phyloP scores from a whole-genome alignment of 169 alveolate genomes.

The Plasmodium inui region DNA sequence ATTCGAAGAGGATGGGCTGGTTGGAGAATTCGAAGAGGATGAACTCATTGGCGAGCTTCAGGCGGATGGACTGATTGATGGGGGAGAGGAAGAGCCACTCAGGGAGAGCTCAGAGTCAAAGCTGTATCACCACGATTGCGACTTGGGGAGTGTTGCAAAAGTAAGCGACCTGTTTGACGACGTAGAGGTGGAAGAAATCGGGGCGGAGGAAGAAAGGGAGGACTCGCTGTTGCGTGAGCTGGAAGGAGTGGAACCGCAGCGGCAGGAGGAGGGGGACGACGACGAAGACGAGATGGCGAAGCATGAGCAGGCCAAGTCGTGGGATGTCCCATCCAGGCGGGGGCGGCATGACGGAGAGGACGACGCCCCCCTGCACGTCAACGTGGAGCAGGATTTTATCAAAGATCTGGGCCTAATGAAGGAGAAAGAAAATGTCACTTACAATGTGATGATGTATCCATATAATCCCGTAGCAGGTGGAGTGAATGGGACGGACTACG shows the following conservation, averaged over 20 bases:
- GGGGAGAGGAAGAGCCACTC: neutral
- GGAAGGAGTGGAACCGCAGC: neutral
- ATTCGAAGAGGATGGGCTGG: neutral
- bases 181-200: neutral
- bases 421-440: neutral
- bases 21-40: neutral
- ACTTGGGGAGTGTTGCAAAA: neutral
- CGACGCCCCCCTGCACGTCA: neutral
- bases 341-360: neutral
- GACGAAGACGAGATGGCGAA: neutral
- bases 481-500: neutral
- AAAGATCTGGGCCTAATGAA: slow-evolving; percentile 22
- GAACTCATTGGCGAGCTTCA: neutral
- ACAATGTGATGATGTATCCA: neutral
- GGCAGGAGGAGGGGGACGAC: neutral
- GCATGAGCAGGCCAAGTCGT: neutral
- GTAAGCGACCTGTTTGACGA: slow-evolving; percentile 4
- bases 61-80: neutral
- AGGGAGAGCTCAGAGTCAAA: neutral
- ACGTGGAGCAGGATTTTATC: slow-evolving; percentile 34
- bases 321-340: neutral
- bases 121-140: neutral
- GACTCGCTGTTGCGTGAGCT: neutral
- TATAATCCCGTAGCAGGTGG: neutral
- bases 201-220: neutral